These are phyloP conservation scores for Casuarina cunninghamiana DNA, from an alignment of 306 rosid species.

Conservation along the genomic window DNA sequence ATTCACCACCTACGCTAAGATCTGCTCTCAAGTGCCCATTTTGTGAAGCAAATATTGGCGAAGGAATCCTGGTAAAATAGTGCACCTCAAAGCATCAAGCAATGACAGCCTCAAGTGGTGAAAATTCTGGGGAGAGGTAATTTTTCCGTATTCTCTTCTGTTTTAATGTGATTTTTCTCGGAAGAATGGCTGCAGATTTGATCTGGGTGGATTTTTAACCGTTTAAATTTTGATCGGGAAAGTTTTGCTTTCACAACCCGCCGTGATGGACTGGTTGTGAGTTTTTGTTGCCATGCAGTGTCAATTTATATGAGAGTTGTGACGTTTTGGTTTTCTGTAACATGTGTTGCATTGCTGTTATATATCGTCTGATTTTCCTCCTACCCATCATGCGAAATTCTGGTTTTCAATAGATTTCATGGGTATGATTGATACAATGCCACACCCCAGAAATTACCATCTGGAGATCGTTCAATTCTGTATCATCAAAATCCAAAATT, in stretches of 20 bases:
- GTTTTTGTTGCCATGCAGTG: neutral
- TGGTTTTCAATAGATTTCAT: neutral
- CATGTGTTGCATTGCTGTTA: neutral
- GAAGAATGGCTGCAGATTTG: neutral
- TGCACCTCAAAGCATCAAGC: neutral
- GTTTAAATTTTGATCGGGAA: neutral
- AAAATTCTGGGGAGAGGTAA: conserved; percentile 47
- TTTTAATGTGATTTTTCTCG: neutral
- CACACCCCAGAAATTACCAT: neutral
- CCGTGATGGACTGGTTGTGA: neutral
- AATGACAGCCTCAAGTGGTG: conserved; percentile 50
- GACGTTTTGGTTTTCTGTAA: neutral
- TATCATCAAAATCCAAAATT: neutral
- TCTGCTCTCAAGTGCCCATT: neutral
- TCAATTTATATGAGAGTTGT: conserved; percentile 4
- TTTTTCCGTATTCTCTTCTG: neutral
- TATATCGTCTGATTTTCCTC: neutral
- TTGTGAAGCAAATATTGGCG: neutral
- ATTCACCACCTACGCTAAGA: neutral
- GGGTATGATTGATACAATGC: neutral
- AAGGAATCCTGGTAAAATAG: neutral
- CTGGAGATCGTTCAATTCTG: neutral
- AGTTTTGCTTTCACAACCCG: neutral
- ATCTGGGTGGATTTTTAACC: conserved; percentile 6
- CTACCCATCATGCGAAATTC: neutral